A percentile compares a stretch with the other conserved stretches of the same genome.
These are phyloP conservation scores for Davidsoniella virescens DNA, from an alignment of 2,329 filamentous ascomycete species.

Conservation along the genomic window DNA sequence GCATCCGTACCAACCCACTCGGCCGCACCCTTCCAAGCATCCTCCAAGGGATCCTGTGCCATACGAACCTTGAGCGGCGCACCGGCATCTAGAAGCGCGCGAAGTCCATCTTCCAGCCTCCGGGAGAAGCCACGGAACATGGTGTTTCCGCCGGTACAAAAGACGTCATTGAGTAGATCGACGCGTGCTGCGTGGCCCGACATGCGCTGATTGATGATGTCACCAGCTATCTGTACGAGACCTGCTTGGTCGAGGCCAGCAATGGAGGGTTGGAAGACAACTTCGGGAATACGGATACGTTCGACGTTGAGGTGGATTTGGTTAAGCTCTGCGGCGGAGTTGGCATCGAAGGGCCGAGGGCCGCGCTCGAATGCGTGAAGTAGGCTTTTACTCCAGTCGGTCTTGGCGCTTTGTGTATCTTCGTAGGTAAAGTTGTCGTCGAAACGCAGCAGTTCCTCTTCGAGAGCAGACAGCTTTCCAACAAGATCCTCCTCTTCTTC, in stretches of 20 bases:
- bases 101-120: constrained; percentile 55
- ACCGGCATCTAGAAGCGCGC: constrained; percentile 53
- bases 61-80: constrained; percentile 52
- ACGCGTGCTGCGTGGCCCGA: constrained; percentile 39
- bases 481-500: constrained; percentile 82
- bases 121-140: constrained; percentile 79
- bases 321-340: constrained; percentile 62
- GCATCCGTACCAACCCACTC: constrained; percentile 54
- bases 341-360: constrained; percentile 67
- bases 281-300: constrained; percentile 82
- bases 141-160: constrained; percentile 86
- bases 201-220: constrained; percentile 75
- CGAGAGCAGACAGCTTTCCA: constrained; percentile 55
- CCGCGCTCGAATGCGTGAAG: constrained; percentile 83
- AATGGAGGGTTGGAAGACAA: constrained; percentile 83
- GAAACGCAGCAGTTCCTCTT: constrained; percentile 70
- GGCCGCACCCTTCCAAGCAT: constrained; percentile 89
- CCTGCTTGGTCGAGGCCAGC: constrained; percentile 88
- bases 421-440: constrained; percentile 85
- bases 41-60: constrained; percentile 60
- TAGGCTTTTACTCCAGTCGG: constrained; percentile 85
- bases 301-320: constrained; percentile 95
- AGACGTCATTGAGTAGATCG: constrained; percentile 68
- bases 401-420: constrained; percentile 78
- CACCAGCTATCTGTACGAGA: constrained; percentile 77